Percentiles rank a stretch among this genome's conserved stretches.
Conservation (phyloP, 495 filamentous ascomycete genomes). For the Gamarada debralockiae region DNA sequence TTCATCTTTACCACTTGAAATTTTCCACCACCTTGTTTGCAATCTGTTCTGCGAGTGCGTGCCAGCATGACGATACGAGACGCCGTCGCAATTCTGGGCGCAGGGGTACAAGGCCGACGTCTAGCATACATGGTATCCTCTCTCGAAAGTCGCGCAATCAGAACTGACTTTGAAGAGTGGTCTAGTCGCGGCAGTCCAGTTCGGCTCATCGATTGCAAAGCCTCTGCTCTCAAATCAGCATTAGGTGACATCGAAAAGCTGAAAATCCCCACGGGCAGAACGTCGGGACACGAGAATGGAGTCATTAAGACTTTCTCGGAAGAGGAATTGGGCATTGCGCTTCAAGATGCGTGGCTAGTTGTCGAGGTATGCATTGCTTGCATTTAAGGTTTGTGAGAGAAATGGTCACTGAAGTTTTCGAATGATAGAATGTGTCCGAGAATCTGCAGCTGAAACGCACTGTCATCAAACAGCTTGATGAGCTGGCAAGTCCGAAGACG, state of each 20-base stretch:
- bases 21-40: too few relatives aligned
- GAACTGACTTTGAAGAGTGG: conserved; percentile 25
- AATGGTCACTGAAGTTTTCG: neutral
- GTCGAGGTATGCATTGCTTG: conserved; percentile 31
- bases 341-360: conserved; percentile 30
- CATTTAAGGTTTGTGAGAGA: neutral
- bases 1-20: too few relatives aligned
- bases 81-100: conserved; percentile 28
- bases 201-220: conserved; percentile 27
- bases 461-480: conserved; percentile 31
- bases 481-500: conserved; percentile 20
- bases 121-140: conserved; percentile 36
- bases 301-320: too few relatives aligned
- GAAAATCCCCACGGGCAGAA: too few relatives aligned
- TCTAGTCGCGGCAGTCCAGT: conserved; percentile 32
- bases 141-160: neutral
- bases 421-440: conserved; percentile 34
- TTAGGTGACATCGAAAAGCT: too few relatives aligned
- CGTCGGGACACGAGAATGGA: too few relatives aligned
- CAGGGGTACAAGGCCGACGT: conserved; percentile 35
- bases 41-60: too few relatives aligned
- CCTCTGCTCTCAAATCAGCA: conserved; percentile 25
- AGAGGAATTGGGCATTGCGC: too few relatives aligned
- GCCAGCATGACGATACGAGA: too few relatives aligned
- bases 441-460: conserved; percentile 26